Evolutionary conservation across 495 filamentous ascomycete genomes (phyloP).

Genomic region (Tuber indicum): DNA sequence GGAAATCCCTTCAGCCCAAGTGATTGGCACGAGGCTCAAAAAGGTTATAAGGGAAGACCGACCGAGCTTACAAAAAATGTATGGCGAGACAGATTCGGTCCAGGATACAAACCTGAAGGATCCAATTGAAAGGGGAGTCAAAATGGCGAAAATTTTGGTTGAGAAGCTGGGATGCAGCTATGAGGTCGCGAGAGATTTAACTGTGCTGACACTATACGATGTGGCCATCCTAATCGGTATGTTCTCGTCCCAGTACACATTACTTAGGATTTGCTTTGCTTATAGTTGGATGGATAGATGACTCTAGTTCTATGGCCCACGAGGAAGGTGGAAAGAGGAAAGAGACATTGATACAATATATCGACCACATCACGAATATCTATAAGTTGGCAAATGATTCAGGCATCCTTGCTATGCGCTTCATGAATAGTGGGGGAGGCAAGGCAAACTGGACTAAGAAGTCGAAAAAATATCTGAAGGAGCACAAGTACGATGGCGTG

Average conservation of each 20-base stretch:
- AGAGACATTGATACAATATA: constrained; percentile 54
- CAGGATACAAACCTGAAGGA: not conserved
- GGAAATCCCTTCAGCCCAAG: not conserved
- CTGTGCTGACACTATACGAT: constrained; percentile 24
- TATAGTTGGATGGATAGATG: constrained; percentile 44
- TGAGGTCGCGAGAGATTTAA: constrained; percentile 14
- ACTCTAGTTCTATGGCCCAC: constrained; percentile 63
- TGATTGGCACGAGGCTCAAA: not conserved
- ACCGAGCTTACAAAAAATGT: not conserved
- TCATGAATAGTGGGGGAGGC: too few relatives aligned
- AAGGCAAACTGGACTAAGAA: too few relatives aligned
- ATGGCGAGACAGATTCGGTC: too few relatives aligned
- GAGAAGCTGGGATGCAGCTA: too few relatives aligned
- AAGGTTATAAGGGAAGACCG: not conserved
- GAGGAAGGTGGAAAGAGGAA: constrained; percentile 54
- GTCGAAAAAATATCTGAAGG: too few relatives aligned
- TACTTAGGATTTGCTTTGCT: too few relatives aligned
- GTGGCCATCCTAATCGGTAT: constrained; percentile 26
- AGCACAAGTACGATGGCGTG: too few relatives aligned
- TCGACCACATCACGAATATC: constrained; percentile 55
- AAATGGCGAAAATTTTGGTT: too few relatives aligned
- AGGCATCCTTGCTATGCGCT: constrained; percentile 54
- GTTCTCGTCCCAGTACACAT: not conserved
- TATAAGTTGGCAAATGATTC: constrained; percentile 60
- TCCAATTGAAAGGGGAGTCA: not conserved